Evolutionary conservation across 192 early-diverging fungal species (phyloP).

Genomic region (Martensiomyces pterosporus): DNA sequence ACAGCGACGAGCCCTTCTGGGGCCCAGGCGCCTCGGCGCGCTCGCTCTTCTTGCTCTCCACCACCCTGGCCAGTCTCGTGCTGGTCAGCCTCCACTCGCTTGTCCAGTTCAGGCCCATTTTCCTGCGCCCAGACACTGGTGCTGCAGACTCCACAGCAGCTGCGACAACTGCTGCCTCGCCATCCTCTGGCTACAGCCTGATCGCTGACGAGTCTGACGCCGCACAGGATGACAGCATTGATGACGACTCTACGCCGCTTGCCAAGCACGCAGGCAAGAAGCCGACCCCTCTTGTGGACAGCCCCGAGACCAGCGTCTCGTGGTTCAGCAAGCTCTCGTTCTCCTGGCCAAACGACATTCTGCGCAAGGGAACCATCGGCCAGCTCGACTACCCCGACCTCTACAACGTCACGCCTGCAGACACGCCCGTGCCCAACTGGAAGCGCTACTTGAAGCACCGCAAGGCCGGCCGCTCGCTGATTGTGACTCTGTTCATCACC

Average conservation of each 20-base stretch:
- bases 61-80: slow-evolving; percentile 1
- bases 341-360: slow-evolving; percentile 56
- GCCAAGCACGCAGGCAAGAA: slow-evolving; percentile 13
- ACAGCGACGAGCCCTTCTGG: slow-evolving; percentile 7
- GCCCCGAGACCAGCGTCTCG: slow-evolving; percentile 26
- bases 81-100: slow-evolving; percentile 1
- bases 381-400: slow-evolving; percentile 62
- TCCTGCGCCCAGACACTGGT: slow-evolving; percentile 11
- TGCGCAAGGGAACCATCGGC: slow-evolving; percentile 51
- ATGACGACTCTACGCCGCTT: slow-evolving; percentile 17
- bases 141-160: no score
- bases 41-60: slow-evolving; percentile 8
- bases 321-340: slow-evolving; percentile 47
- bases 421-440: slow-evolving; percentile 48
- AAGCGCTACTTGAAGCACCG: slow-evolving; percentile 19
- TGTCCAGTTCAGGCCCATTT: slow-evolving; percentile 28
- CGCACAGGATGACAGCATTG: not conserved
- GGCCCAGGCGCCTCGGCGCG: slow-evolving; percentile 14
- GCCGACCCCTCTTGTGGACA: slow-evolving; percentile 15
- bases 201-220: not conserved
- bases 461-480: slow-evolving; percentile 26
- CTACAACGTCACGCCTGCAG: slow-evolving; percentile 48
- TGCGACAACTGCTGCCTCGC: no score
- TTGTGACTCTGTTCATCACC: slow-evolving; percentile 24
- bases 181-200: not conserved